Percentiles rank a stretch among this genome's conserved stretches.
These are phyloP conservation scores for Sequoiadendron giganteum DNA, from an alignment of 75 land plant genomes.

Conservation along the genomic window DNA sequence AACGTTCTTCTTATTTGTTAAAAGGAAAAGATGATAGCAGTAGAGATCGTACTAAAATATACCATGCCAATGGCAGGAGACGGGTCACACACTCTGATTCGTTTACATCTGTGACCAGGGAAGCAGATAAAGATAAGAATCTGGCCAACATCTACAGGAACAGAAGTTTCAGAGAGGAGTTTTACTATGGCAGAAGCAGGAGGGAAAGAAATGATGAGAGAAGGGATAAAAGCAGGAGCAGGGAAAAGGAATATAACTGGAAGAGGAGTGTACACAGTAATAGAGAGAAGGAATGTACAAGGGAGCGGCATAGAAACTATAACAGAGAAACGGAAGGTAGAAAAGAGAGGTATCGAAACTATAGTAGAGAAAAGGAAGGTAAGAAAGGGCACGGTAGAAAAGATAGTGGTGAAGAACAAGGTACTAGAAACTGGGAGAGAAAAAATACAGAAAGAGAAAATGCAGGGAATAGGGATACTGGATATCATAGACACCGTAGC, in stretches of 20 bases:
- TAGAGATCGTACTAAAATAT: not conserved
- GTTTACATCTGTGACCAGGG: not conserved
- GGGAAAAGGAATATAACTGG: not conserved
- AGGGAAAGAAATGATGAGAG: conserved; percentile 3
- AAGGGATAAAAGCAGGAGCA: not conserved
- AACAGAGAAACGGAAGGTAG: not conserved
- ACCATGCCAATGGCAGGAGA: not conserved
- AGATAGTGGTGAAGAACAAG: not conserved
- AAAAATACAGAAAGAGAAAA: not conserved
- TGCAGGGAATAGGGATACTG: not conserved
- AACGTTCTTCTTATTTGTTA: not conserved
- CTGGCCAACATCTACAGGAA: not conserved
- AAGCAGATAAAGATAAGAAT: not conserved
- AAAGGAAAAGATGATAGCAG: not conserved
- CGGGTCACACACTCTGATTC: conserved; percentile 1
- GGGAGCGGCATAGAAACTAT: not conserved
- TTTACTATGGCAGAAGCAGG: not conserved
- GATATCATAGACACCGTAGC: not conserved
- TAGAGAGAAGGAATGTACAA: not conserved
- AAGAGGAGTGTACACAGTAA: not conserved
- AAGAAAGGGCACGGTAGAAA: not conserved
- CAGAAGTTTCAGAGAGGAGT: conserved; percentile 3
- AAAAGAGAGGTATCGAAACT: not conserved
- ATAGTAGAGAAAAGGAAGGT: conserved; percentile 2
- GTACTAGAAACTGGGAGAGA: not conserved